These are phyloP conservation scores for Schizonepeta tenuifolia DNA, from an alignment of 257 asterid species.

Conservation along the genomic window DNA sequence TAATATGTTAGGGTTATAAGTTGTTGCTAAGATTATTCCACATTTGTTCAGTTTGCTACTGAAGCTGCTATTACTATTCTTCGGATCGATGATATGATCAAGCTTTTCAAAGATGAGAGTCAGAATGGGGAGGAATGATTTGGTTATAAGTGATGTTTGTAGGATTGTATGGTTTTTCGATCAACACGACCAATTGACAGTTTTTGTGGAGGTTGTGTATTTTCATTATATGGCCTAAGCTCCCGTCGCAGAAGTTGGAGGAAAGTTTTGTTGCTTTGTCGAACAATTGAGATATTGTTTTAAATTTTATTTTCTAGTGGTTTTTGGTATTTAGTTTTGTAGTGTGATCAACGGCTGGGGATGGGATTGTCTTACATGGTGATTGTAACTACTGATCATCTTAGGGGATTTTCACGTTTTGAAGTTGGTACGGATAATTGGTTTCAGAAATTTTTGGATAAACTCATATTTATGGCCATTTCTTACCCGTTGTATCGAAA, in stretches of 20 bases:
- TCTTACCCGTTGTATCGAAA: no score
- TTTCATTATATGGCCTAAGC: slow-evolving; percentile 19
- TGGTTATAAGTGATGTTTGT: slow-evolving; percentile 12
- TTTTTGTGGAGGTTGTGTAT: not conserved
- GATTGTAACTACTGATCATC: not conserved
- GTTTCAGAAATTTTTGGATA: no score
- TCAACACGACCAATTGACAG: not conserved
- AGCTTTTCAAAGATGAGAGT: slow-evolving; percentile 82
- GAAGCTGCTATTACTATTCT: slow-evolving; percentile 99
- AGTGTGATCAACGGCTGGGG: not conserved
- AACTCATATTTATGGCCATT: no score
- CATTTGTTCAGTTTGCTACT: slow-evolving; percentile 78
- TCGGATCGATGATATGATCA: slow-evolving; percentile 97
- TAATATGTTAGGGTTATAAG: not conserved
- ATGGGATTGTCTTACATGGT: not conserved
- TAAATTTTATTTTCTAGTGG: not conserved
- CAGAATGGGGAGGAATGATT: slow-evolving; percentile 54
- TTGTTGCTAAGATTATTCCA: not conserved
- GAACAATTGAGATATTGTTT: slow-evolving; percentile 5
- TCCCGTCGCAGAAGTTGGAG: slow-evolving; percentile 22
- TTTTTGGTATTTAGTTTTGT: not conserved
- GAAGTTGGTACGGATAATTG: not conserved
- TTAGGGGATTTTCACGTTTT: not conserved
- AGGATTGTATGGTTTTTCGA: not conserved
- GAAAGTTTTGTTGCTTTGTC: slow-evolving; percentile 38